Conservation (phyloP, 169 alveolate genomes). For the Cryptosporidium ryanae region DNA sequence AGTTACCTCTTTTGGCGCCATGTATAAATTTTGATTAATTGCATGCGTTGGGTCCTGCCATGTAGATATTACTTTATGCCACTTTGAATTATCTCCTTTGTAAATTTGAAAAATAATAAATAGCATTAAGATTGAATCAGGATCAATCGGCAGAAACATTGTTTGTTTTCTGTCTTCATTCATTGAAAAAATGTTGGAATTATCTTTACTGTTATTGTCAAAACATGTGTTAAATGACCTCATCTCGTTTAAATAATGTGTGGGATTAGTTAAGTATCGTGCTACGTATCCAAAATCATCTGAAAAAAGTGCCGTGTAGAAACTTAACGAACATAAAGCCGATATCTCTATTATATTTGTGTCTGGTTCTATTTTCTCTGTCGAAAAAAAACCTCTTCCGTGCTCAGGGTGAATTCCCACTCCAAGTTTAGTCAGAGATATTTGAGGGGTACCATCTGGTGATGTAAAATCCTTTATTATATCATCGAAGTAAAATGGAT, state of each 20-base stretch:
- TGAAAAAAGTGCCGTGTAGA: slow-evolving; percentile 51
- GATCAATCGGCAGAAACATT: slow-evolving; percentile 47
- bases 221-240: not conserved
- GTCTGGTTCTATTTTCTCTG: slow-evolving; percentile 44
- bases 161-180: not conserved
- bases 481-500: slow-evolving; percentile 30
- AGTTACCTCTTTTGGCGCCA: slow-evolving; percentile 74
- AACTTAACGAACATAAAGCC: slow-evolving; percentile 2
- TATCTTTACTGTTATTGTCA: not conserved
- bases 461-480: slow-evolving; percentile 15
- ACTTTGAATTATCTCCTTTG: slow-evolving; percentile 47
- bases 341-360: slow-evolving; percentile 43
- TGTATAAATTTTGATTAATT: slow-evolving; percentile 53
- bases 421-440: slow-evolving; percentile 23
- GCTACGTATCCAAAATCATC: slow-evolving; percentile 62
- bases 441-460: not conserved
- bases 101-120: slow-evolving; percentile 32
- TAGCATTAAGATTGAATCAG: slow-evolving; percentile 39
- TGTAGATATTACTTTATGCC: slow-evolving; percentile 35
- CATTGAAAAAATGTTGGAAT: slow-evolving; percentile 1
- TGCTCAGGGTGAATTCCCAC: slow-evolving; percentile 28
- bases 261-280: slow-evolving; percentile 58
- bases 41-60: slow-evolving; percentile 59
- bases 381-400: slow-evolving; percentile 60
- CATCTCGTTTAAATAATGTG: slow-evolving; percentile 36